Evolutionary conservation across 768 basidiomycete genomes (phyloP).

Genomic region (Mycena rebaudengoi): DNA sequence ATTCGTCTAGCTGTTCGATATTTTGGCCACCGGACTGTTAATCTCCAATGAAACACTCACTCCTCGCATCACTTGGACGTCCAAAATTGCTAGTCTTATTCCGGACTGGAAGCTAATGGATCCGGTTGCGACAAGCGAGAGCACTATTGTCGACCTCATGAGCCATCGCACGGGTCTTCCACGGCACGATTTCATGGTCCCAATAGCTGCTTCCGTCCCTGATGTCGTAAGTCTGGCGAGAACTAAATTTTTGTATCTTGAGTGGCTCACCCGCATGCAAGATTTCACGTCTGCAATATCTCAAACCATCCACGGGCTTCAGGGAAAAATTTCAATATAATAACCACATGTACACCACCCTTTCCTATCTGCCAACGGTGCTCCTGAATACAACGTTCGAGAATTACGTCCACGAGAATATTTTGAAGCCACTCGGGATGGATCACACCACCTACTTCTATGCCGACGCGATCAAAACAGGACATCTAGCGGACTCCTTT

Average conservation of each 20-base stretch:
- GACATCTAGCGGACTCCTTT: conserved; percentile 5
- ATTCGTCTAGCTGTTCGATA: conserved; percentile 26
- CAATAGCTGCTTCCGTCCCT: too few species aligned
- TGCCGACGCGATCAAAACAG: neutral
- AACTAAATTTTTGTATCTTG: too few species aligned
- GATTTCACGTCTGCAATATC: conserved; percentile 25
- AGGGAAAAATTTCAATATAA: conserved; percentile 35
- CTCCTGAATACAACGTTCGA: conserved; percentile 17
- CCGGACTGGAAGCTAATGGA: conserved; percentile 28
- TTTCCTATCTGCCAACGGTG: conserved; percentile 29
- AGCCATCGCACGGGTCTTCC: conserved; percentile 38
- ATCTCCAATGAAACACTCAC: conserved; percentile 19
- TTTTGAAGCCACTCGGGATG: conserved; percentile 26
- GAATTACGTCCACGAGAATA: conserved; percentile 19
- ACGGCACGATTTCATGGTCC: conserved; percentile 26
- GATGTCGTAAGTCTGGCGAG: too few species aligned
- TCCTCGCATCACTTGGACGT: conserved; percentile 19
- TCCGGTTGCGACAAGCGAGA: conserved; percentile 16
- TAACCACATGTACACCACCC: conserved; percentile 34
- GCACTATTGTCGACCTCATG: conserved; percentile 34
- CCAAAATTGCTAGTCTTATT: conserved; percentile 21
- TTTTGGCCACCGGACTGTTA: conserved; percentile 24
- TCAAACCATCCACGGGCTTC: conserved; percentile 33
- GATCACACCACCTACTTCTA: conserved; percentile 20
- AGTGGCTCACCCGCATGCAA: too few species aligned